A percentile compares a stretch with the other conserved stretches of the same genome.
Evolutionary conservation across 495 filamentous ascomycete species (phyloP).

Genomic region (Penicillium odoratum): DNA sequence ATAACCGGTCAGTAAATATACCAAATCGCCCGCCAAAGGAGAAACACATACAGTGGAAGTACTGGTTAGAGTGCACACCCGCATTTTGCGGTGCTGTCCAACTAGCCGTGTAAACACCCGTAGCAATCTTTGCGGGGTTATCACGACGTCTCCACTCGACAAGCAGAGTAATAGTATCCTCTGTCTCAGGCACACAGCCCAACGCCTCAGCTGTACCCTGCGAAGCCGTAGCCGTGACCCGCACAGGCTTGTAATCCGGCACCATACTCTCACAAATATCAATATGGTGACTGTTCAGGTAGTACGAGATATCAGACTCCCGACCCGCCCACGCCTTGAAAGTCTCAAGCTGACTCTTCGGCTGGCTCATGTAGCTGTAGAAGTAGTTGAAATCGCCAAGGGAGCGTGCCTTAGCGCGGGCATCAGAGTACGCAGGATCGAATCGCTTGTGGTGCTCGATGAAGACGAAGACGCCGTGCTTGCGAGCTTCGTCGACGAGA

Average conservation of each 20-base stretch:
- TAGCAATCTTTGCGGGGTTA: conserved; percentile 66
- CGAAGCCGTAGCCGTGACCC: conserved; percentile 74
- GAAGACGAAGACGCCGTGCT: conserved; percentile 84
- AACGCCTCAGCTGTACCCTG: conserved; percentile 69
- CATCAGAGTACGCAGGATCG: conserved; percentile 89
- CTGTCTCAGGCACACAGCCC: conserved; percentile 76
- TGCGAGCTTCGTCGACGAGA: conserved; percentile 69
- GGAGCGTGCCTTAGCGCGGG: conserved; percentile 64
- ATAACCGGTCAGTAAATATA: not conserved
- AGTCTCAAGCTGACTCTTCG: conserved; percentile 88
- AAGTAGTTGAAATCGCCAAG: conserved; percentile 97
- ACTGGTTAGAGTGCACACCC: conserved; percentile 91
- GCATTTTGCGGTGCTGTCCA: conserved; percentile 93
- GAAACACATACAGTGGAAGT: conserved; percentile 71
- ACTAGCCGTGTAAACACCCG: conserved; percentile 89
- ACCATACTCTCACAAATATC: conserved; percentile 93
- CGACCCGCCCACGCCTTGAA: conserved; percentile 95
- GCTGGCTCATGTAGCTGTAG: conserved; percentile 95
- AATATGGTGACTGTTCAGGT: conserved; percentile 90
- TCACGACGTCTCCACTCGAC: conserved; percentile 81
- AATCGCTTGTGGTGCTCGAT: conserved; percentile 96
- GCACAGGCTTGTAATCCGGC: conserved; percentile 71
- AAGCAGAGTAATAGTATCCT: conserved; percentile 89
- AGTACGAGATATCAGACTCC: conserved; percentile 92
- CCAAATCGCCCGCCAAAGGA: conserved; percentile 4